Evolutionary conservation across 1,139 yeast genomes (phyloP).

Genomic region (Candida neerlandica): DNA sequence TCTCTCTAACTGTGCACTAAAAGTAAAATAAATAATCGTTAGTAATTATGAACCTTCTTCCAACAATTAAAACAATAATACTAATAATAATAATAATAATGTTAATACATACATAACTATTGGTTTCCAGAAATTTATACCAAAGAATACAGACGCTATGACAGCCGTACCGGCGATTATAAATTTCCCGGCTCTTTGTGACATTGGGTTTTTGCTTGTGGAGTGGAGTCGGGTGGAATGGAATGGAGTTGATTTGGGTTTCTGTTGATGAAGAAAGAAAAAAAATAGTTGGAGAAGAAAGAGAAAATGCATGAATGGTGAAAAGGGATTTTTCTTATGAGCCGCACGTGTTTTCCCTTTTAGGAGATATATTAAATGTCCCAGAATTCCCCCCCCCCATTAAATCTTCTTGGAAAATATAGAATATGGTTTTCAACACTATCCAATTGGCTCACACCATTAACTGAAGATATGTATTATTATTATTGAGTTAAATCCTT

Average conservation of each 20-base stretch:
- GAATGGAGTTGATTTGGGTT: conserved; percentile 50
- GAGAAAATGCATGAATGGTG: too few relatives aligned
- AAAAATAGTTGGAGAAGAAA: neutral
- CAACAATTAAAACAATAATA: too few relatives aligned
- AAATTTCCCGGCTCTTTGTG: conserved; percentile 27
- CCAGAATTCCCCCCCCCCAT: too few relatives aligned
- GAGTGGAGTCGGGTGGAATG: too few relatives aligned
- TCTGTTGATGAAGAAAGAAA: conserved; percentile 19
- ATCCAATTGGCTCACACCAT: too few relatives aligned
- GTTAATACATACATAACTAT: conserved; percentile 56
- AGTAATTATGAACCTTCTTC: neutral
- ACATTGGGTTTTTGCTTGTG: conserved; percentile 20
- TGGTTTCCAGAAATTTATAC: conserved; percentile 75
- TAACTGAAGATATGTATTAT: too few relatives aligned
- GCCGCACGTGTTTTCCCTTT: too few relatives aligned
- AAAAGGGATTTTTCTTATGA: too few relatives aligned
- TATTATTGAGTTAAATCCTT: too few relatives aligned
- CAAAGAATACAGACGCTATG: conserved; percentile 49
- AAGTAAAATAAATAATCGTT: conserved; percentile 9
- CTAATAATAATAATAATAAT: neutral
- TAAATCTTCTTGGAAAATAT: too few relatives aligned
- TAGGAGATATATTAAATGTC: too few relatives aligned
- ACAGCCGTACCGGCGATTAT: conserved; percentile 34
- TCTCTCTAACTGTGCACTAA: conserved; percentile 63
- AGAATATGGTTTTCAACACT: too few relatives aligned